phyloP scores from a whole-genome alignment of 495 filamentous ascomycete genomes.

The Podospora bellae-mahoneyi region DNA sequence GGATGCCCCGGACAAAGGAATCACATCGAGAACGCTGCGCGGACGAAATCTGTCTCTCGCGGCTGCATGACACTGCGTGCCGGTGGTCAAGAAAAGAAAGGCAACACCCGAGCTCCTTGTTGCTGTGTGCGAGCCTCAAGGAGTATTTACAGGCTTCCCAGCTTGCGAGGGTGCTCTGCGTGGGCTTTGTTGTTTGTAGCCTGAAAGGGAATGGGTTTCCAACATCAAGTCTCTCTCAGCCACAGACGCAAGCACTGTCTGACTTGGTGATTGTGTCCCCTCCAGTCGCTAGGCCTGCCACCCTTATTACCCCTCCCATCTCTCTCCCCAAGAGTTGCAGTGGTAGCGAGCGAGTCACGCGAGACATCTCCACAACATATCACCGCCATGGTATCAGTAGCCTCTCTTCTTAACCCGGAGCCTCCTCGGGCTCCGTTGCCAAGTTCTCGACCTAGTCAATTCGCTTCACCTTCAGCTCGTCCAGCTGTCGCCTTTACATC shows the following conservation, averaged over 20 bases:
- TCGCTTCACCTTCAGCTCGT: slow-evolving; percentile 23
- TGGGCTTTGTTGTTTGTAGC: slow-evolving; percentile 34
- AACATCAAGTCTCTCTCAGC: slow-evolving; percentile 16
- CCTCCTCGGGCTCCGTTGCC: slow-evolving; percentile 36
- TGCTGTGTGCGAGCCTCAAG: slow-evolving; percentile 14
- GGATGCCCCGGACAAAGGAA: slow-evolving; percentile 43
- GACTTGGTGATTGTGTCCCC: slow-evolving; percentile 31
- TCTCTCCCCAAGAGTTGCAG: slow-evolving; percentile 23
- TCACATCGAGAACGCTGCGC: slow-evolving; percentile 41
- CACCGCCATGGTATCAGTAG: slow-evolving; percentile 52
- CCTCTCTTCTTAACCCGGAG: slow-evolving; percentile 60
- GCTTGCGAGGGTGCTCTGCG: slow-evolving; percentile 21
- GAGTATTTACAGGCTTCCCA: slow-evolving; percentile 17
- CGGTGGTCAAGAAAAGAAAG: slow-evolving; percentile 39
- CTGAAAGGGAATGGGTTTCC: slow-evolving; percentile 24
- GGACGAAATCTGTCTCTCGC: slow-evolving; percentile 34
- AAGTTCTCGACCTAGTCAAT: slow-evolving; percentile 19
- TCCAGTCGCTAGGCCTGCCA: slow-evolving; percentile 14
- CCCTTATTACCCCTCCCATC: slow-evolving; percentile 29
- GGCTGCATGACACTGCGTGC: slow-evolving; percentile 39
- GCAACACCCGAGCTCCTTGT: slow-evolving; percentile 41
- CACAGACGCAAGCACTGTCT: slow-evolving; percentile 35
- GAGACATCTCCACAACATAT: slow-evolving; percentile 25
- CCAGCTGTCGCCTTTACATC: slow-evolving; percentile 27
- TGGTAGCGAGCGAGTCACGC: slow-evolving; percentile 14